phyloP scores from a whole-genome alignment of 768 basidiomycete genomes.

The Dioszegia crocea region DNA sequence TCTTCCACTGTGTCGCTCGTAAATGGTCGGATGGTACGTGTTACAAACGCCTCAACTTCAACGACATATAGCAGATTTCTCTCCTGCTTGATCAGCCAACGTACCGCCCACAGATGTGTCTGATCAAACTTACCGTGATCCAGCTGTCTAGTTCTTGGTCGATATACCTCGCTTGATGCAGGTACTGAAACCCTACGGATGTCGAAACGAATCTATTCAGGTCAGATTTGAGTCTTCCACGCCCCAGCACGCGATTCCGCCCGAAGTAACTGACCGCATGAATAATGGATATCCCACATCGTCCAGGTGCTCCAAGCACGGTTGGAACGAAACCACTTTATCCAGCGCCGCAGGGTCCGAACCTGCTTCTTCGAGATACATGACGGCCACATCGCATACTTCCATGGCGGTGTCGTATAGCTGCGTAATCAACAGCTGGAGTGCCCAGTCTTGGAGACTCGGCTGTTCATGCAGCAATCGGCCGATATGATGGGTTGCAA shows the following conservation, averaged over 20 bases:
- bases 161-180: constrained; percentile 87
- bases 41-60: constrained; percentile 85
- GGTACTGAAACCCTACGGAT: constrained; percentile 82
- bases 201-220: constrained; percentile 81
- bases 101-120: too few species aligned
- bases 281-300: constrained; percentile 84
- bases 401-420: constrained; percentile 87
- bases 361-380: constrained; percentile 83
- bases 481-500: constrained; percentile 82
- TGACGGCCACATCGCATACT: constrained; percentile 84
- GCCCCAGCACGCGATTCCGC: background rate
- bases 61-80: constrained; percentile 91
- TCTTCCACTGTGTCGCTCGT: constrained; percentile 37
- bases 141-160: constrained; percentile 92
- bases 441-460: constrained; percentile 75
- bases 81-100: constrained; percentile 58
- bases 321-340: constrained; percentile 88
- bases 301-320: constrained; percentile 90
- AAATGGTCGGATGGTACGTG: constrained; percentile 49
- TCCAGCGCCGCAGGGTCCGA: constrained; percentile 77
- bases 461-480: constrained; percentile 64
- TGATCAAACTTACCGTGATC: constrained; percentile 79
- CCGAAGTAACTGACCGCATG: constrained; percentile 61
- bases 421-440: constrained; percentile 87
- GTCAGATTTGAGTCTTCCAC: too few species aligned